These are phyloP conservation scores for Suillus ampliporus DNA, from an alignment of 768 basidiomycete species.

Conservation along the genomic window DNA sequence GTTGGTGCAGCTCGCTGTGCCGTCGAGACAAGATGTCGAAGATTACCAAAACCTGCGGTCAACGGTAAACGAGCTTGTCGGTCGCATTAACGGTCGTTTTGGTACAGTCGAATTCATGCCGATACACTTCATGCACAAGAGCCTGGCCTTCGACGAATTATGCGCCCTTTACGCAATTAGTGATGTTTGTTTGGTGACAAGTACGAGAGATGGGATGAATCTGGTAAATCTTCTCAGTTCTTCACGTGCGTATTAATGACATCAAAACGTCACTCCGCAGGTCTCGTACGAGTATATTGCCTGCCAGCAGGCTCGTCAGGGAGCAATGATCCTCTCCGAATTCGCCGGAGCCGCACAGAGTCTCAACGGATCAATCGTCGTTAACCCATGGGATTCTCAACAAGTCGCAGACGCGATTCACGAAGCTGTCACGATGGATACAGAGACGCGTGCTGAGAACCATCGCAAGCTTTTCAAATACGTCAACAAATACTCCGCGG, in stretches of 20 bases:
- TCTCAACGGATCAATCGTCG: constrained; percentile 93
- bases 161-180: constrained; percentile 97
- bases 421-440: constrained; percentile 90
- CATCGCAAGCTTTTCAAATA: constrained; percentile 97
- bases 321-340: constrained; percentile 97
- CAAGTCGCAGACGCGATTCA: constrained; percentile 97
- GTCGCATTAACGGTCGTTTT: constrained; percentile 97
- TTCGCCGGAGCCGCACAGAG: constrained; percentile 98
- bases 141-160: constrained; percentile 89
- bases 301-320: constrained; percentile 90
- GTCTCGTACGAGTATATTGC: constrained; percentile 99
- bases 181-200: constrained; percentile 94
- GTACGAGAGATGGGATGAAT: constrained; percentile 99
- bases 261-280: constrained; percentile 54
- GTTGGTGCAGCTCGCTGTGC: constrained; percentile 95
- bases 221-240: constrained; percentile 62
- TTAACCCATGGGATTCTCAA: constrained; percentile 99
- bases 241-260: constrained; percentile 15
- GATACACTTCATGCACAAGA: constrained; percentile 99
- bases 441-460: constrained; percentile 84
- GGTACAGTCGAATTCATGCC: constrained; percentile 99
- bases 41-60: constrained; percentile 98
- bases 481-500: constrained; percentile 92
- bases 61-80: constrained; percentile 97
- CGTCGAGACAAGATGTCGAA: constrained; percentile 97